Evolutionary conservation across 1,284 basidiomycete genomes (phyloP).

Genomic region (Ganoderma lingzhi): DNA sequence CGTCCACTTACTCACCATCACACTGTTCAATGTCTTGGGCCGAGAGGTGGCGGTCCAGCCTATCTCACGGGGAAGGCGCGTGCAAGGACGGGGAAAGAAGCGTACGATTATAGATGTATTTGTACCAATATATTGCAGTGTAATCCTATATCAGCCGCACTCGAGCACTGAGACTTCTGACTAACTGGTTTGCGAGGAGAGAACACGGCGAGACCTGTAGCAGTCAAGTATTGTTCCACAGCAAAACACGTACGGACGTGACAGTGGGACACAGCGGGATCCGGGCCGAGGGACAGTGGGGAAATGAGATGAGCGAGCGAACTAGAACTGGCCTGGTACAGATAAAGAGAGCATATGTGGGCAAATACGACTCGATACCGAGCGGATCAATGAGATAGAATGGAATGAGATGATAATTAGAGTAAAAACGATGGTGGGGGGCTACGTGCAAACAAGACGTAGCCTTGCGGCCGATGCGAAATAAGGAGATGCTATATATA

Average conservation of each 20-base stretch:
- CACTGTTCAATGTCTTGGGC: neutral
- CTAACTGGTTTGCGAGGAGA: neutral
- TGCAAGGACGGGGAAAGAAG: slow-evolving; percentile 6
- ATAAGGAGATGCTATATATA: neutral
- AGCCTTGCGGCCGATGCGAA: neutral
- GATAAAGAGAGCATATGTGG: neutral
- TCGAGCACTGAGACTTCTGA: neutral
- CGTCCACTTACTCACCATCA: neutral
- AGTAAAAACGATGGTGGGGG: slow-evolving; percentile 9
- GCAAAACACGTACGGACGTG: neutral
- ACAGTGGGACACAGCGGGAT: neutral
- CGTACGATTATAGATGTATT: slow-evolving; percentile 33
- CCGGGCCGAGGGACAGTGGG: neutral
- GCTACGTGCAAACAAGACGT: slow-evolving; percentile 1
- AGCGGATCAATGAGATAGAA: slow-evolving; percentile 2
- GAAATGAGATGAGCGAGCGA: neutral
- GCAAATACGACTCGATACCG: slow-evolving; percentile 1
- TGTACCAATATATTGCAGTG: slow-evolving; percentile 35
- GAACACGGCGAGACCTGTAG: neutral
- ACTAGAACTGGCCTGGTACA: neutral
- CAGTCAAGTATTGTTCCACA: slow-evolving; percentile 1
- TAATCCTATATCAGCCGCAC: slow-evolving; percentile 32
- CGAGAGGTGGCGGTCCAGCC: neutral
- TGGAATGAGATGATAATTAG: slow-evolving; percentile 2
- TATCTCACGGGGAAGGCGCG: slow-evolving; percentile 3